Evolutionary conservation across 2,329 filamentous ascomycete genomes (phyloP), one percentile per base, ranked within the genome.

Genomic region (Cryphonectria japonica): DNA sequence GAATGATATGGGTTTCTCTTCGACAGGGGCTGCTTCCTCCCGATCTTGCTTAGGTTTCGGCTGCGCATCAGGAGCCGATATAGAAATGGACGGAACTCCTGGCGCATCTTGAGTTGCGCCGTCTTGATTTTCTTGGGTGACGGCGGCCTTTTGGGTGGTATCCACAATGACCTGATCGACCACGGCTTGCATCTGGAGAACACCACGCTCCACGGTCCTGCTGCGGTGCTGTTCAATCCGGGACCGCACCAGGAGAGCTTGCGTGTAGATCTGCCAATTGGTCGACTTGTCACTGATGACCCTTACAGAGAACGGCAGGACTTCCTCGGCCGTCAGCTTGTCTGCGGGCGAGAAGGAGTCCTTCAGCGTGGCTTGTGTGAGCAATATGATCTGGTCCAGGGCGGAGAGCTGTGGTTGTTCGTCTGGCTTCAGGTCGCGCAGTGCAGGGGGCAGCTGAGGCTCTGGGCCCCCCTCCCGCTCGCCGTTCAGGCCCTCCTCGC

Each of bases 221-320:
- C 95, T 93, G 68, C 90, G 89, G 81, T 97, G 95, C 0, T 95
- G 87, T 80, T 99, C 96, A 69, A 98, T 95, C 22, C 96, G 88
- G 72, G 93, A 97, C 61, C 96, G 88, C 1, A 98, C 93, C 0
- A 99, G 85, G 11, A 99, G 85, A 0, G 94, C 96, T 78, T 98
- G 95, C 0, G 96, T 98, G 79, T 98, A 98, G 46, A 98, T 91
- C 79, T 98, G 96, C 96, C 96, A 99, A 80, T 98, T 99, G 0
- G 94, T 95, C 62, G 92, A 92, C 75, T 95, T 95, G 72, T 96
- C 94, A 11, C 92, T 88, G 1, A 99, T 86, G 0, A 98, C 96
- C 57, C 96, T 89, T 1, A 91, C 92, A 0, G 96, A 96, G 78
- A 95, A 99, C 0, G 96, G 96, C 0, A 97, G 82, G 5, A 97